phyloP scores from a whole-genome alignment of 1,139 yeast genomes.

The Nematodospora anomalae region DNA sequence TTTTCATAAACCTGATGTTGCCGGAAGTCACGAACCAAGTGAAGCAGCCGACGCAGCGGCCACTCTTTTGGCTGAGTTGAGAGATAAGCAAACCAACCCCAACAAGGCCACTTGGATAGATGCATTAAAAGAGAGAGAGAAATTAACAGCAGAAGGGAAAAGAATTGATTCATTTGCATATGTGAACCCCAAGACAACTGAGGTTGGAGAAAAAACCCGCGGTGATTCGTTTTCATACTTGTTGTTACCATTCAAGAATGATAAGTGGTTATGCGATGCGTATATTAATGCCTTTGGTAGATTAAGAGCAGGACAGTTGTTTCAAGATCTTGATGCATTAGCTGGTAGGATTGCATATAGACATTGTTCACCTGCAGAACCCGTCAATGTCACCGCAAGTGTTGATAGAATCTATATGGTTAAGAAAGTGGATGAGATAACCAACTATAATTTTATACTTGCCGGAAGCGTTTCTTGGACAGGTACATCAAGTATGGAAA shows the following conservation, averaged over 20 bases:
- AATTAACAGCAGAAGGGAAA: constrained; percentile 68
- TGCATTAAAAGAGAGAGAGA: constrained; percentile 73
- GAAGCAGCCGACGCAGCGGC: constrained; percentile 72
- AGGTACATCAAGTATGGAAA: constrained; percentile 93
- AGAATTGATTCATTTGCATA: constrained; percentile 68
- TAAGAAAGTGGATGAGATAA: constrained; percentile 77
- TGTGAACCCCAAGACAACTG: constrained; percentile 71
- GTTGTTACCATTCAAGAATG: constrained; percentile 79
- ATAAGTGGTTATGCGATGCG: constrained; percentile 78
- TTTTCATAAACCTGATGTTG: constrained; percentile 40
- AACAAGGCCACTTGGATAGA: constrained; percentile 81
- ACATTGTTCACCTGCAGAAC: constrained; percentile 88
- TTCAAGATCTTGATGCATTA: constrained; percentile 86
- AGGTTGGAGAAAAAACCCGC: constrained; percentile 70
- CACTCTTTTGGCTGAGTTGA: constrained; percentile 56
- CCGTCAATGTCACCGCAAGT: constrained; percentile 90
- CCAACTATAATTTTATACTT: constrained; percentile 70
- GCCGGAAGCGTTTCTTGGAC: constrained; percentile 94
- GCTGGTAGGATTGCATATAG: constrained; percentile 87
- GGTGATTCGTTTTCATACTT: constrained; percentile 75
- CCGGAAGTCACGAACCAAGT: constrained; percentile 45
- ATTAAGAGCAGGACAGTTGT: constrained; percentile 84
- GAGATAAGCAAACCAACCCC: constrained; percentile 34
- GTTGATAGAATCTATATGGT: constrained; percentile 90
- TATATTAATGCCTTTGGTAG: constrained; percentile 88